Evolutionary conservation across 495 filamentous ascomycete genomes (phyloP).

Genomic region (Chaetomium fimeti): DNA sequence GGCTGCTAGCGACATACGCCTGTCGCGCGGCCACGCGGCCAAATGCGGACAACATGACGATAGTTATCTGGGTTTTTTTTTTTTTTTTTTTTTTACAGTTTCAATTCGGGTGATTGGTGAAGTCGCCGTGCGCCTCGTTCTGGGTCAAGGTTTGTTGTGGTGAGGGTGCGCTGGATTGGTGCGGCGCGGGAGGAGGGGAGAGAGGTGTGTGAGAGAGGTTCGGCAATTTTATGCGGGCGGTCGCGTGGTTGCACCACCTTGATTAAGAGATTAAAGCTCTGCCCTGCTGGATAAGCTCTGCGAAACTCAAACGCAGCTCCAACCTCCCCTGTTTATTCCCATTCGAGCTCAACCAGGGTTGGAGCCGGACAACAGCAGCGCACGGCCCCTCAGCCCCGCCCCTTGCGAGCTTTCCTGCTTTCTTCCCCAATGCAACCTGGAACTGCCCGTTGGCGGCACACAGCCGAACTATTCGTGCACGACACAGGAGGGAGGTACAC

Average conservation of each 20-base stretch:
- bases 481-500: too few species aligned
- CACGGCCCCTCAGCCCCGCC: conserved; percentile 5
- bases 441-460: too few species aligned
- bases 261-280: neutral
- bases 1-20: conserved; percentile 21
- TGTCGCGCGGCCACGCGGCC: conserved; percentile 30
- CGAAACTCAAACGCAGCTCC: conserved; percentile 16
- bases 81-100: neutral
- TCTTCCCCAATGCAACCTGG: too few species aligned
- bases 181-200: neutral
- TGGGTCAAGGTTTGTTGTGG: neutral
- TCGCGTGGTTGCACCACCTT: conserved; percentile 5
- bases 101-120: neutral
- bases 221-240: conserved; percentile 13
- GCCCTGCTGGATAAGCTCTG: neutral
- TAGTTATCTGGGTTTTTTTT: too few species aligned
- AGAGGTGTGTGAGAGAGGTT: neutral
- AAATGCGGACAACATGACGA: conserved; percentile 35
- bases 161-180: conserved; percentile 1
- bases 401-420: too few species aligned
- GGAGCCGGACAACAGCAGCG: conserved; percentile 1
- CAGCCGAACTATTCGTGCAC: too few species aligned
- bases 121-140: conserved; percentile 3
- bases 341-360: neutral
- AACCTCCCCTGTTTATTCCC: conserved; percentile 17